phyloP scores from a whole-genome alignment of 345 rosid genomes.

The Sapria himalayana region DNA sequence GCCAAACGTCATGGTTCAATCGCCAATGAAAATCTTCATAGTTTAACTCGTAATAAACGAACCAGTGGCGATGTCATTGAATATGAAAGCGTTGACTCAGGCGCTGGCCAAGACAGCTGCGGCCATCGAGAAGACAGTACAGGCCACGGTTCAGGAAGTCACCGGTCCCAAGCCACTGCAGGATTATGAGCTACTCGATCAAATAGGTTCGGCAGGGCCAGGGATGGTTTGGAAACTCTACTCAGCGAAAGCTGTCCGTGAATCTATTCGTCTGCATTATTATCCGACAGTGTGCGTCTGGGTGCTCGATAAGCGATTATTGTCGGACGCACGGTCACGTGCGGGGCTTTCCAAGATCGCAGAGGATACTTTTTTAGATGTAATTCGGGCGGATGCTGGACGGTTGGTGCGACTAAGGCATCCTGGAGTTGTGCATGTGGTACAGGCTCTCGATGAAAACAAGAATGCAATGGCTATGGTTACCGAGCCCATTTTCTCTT shows the following conservation, averaged over 20 bases:
- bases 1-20: too few species aligned
- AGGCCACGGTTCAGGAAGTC: constrained; percentile 94
- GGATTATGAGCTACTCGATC: constrained; percentile 80
- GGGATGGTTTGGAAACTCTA: constrained; percentile 82
- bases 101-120: constrained; percentile 96
- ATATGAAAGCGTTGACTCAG: constrained; percentile 79
- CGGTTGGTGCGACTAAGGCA: constrained; percentile 75
- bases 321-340: constrained; percentile 61
- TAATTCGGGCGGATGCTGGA: constrained; percentile 68
- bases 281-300: constrained; percentile 86
- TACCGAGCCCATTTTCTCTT: constrained; percentile 82
- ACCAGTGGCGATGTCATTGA: constrained; percentile 55
- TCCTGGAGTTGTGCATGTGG: constrained; percentile 91
- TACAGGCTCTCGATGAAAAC: constrained; percentile 84
- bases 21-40: too few species aligned
- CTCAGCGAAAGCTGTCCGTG: constrained; percentile 60
- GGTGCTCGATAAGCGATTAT: constrained; percentile 68
- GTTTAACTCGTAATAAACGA: too few species aligned
- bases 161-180: constrained; percentile 81
- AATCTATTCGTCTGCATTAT: constrained; percentile 50
- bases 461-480: constrained; percentile 95
- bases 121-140: constrained; percentile 87
- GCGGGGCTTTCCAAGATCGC: constrained; percentile 67
- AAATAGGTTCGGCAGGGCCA: constrained; percentile 99
- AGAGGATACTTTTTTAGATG: constrained; percentile 69